These are phyloP conservation scores for Penicillium arizonense DNA, from an alignment of 495 filamentous ascomycete species.

Conservation along the genomic window DNA sequence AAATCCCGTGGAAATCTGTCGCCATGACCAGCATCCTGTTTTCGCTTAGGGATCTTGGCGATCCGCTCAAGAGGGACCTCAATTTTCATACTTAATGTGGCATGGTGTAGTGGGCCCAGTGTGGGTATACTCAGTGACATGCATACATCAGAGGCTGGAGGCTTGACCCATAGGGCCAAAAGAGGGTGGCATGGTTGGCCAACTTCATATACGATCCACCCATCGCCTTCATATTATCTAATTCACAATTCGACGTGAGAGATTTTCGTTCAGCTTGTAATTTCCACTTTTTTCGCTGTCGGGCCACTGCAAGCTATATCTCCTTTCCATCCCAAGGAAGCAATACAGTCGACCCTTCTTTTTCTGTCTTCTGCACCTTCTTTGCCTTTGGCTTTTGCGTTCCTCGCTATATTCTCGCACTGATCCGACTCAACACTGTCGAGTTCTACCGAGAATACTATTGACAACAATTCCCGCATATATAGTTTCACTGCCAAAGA, in stretches of 20 bases:
- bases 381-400: background rate
- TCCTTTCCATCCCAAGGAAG: background rate
- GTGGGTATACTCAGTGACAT: background rate
- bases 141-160: constrained; percentile 12
- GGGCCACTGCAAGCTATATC: background rate
- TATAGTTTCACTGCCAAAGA: constrained; percentile 17
- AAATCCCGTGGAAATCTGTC: no score
- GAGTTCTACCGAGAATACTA: background rate
- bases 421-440: background rate
- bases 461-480: background rate
- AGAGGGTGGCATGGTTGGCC: constrained; percentile 4
- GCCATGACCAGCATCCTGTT: background rate
- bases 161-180: constrained; percentile 8
- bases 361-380: background rate
- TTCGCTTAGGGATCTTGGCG: constrained; percentile 12
- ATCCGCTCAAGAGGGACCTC: constrained; percentile 1
- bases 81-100: constrained; percentile 6
- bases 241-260: background rate
- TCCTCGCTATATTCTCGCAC: background rate
- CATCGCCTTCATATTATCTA: constrained; percentile 2
- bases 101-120: background rate
- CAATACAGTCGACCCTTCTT: background rate
- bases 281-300: background rate
- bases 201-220: constrained; percentile 1
- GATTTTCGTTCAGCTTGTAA: constrained; percentile 1